Base-by-base conservation (phyloP, 176 grass and related monocot genomes). In the Hordeum marinum region DNA sequence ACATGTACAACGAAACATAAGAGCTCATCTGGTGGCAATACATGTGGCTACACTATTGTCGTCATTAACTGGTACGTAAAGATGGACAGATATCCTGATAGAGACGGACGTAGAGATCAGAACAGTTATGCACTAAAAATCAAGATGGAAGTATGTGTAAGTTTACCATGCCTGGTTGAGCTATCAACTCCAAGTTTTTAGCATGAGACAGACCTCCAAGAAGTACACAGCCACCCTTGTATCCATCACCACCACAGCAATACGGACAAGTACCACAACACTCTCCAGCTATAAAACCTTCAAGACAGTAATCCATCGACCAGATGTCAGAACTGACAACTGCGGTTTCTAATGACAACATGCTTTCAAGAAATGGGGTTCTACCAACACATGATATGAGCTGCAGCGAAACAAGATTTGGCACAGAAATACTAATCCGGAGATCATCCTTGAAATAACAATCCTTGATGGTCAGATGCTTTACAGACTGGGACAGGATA, bases 361-460 rank as follows among this genome's bases (percentile, higher is more conserved):
- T 63, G 61, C 61, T 29, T 32, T 65, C 63, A 3, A 58, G 17
- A 31, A 37, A 23, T 23, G 75, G 75, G 4, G 20, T 8, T 59
- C 21, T 60, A 21, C 20, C 52, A 1, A 0, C 0, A 1, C 1
- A 39, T 13, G 0, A 9, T 13, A 5, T 14, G 52, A 77, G 10
- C 23, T 77, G 31, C 75, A 60, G 20, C 0, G 29, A 59, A 37
- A 77, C 12, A 2, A 77, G 75, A 37, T 13, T 39, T n/a, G 75
- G 75, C 1, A 34, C 63, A 65, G 63, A 34, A 26, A 59, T 10
- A n/a, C 2, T 2, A 3, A n/a, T 10, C 55, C 21, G 2, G 20
- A 0, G 3, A 61, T 24, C n/a, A 9, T 5, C 0, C 0, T 24
- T 11, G 9, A 9, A 11, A 10, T 0, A 11, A 7, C 6, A 61